phyloP scores from a whole-genome alignment of 176 grass and related monocot genomes.

The Avena atlantica region DNA sequence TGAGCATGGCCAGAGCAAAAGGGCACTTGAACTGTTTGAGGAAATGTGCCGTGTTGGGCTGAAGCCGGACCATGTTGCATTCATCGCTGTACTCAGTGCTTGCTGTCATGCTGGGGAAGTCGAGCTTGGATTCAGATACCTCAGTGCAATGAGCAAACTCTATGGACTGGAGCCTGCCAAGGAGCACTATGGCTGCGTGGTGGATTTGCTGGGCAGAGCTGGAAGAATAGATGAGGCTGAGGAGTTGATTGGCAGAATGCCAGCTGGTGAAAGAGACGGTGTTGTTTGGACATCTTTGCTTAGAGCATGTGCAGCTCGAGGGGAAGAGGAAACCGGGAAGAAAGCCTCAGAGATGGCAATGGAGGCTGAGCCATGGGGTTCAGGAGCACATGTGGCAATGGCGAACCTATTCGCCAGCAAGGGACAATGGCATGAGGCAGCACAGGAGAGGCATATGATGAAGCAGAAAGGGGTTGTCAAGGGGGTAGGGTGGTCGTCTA shows the following conservation, averaged over 20 bases:
- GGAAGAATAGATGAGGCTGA: no score
- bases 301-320: constrained; percentile 55
- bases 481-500: constrained; percentile 66
- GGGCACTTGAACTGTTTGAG: constrained; percentile 58
- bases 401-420: constrained; percentile 71
- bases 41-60: constrained; percentile 49
- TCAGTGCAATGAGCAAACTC: no score
- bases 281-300: constrained; percentile 70
- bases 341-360: constrained; percentile 51
- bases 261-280: constrained; percentile 49
- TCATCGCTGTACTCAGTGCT: constrained; percentile 64
- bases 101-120: constrained; percentile 63
- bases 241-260: no score
- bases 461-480: constrained; percentile 67
- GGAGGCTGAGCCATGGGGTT: constrained; percentile 59
- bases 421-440: constrained; percentile 61
- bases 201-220: no score
- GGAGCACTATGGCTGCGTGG: no score
- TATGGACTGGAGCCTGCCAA: no score
- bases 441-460: constrained; percentile 47
- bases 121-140: constrained; percentile 37
- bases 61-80: constrained; percentile 58
- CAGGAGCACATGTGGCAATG: constrained; percentile 69
- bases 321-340: constrained; percentile 55
- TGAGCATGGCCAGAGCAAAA: constrained; percentile 58